Evolutionary conservation across 2,329 filamentous ascomycete genomes (phyloP).

Genomic region (Fusarium tanahbumbuense): DNA sequence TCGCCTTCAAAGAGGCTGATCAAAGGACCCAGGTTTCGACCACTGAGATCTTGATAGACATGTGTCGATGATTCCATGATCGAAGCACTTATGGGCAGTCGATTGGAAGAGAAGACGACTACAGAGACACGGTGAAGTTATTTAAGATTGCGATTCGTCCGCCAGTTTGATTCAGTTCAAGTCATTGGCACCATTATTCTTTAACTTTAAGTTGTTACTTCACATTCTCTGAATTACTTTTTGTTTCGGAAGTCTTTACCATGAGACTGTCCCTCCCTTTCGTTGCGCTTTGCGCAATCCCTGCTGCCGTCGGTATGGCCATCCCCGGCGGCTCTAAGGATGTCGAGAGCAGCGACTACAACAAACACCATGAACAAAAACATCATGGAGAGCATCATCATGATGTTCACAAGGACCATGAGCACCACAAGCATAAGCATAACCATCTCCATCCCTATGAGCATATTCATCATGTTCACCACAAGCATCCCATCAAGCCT

Average conservation of each 20-base stretch:
- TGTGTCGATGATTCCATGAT: conserved; percentile 13
- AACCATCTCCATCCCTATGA: conserved; percentile 30
- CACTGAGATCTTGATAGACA: background rate
- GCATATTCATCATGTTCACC: conserved; percentile 26
- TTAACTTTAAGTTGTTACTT: background rate
- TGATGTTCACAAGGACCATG: conserved; percentile 25
- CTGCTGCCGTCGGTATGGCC: conserved; percentile 21
- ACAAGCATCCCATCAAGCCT: conserved; percentile 33
- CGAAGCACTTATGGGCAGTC: background rate
- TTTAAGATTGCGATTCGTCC: conserved; percentile 14
- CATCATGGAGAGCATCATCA: conserved; percentile 17
- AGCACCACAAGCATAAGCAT: conserved; percentile 16
- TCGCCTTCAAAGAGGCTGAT: background rate
- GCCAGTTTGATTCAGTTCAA: background rate
- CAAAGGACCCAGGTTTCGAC: background rate
- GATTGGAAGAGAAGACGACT: background rate
- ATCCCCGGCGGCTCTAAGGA: background rate
- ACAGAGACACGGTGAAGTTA: background rate
- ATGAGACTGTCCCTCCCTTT: conserved; percentile 44
- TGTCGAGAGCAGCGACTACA: background rate
- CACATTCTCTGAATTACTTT: conserved; percentile 6
- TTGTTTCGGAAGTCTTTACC: background rate
- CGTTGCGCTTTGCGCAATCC: conserved; percentile 37
- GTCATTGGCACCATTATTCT: background rate
- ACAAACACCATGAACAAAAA: conserved; percentile 9